Evolutionary conservation across 1,284 basidiomycete genomes (phyloP), one percentile per base, ranked within the genome.

Genomic region (Boletus smithii): DNA sequence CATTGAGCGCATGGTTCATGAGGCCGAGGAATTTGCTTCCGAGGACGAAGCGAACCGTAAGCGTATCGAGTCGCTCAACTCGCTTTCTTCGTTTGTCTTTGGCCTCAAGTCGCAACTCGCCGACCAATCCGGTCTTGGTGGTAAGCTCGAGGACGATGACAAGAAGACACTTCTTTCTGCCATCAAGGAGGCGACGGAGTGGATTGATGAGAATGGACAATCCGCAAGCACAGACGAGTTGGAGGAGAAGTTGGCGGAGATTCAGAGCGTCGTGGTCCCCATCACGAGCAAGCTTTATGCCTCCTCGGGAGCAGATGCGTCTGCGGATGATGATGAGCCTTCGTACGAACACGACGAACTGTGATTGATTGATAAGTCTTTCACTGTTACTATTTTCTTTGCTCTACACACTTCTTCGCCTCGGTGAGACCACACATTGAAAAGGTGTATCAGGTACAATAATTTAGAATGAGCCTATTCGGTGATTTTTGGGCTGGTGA

Each of bases 181-280:
- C 34, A 74, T 97, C 71, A 95, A 95, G 79, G 91, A 95, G 63
- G 84, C 86, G 54, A 85, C 87, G 29, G 89, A 93, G 52, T 97
- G 93, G 93, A 80, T 95, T 53, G 91, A 95, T 43, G 82, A 85
- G 61, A 80, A 91, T 66, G 86, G 83, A n/a, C 70, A 78, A 44
- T 72, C 70, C 17, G 93, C 93, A 32, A 80, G 80, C 42, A 83
- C 85, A 45, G 93, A 95, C 69, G 91, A 95, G 55, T 75, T 94
- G 37, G 92, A 97, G 69, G 93, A 95, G 79, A 93, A 94, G 78
- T 73, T 94, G 60, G 69, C 74, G 53, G 85, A 88, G 70, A 76
- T 91, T 36, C 87, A 90, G 69, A 72, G 77, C 42, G 72, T 83
- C 26, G 82, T 91, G 48, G 76, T 75, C 63, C 86, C 86, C 40